Evolutionary conservation across 306 rosid genomes (phyloP).

Genomic region (Dryas alaskensis): DNA sequence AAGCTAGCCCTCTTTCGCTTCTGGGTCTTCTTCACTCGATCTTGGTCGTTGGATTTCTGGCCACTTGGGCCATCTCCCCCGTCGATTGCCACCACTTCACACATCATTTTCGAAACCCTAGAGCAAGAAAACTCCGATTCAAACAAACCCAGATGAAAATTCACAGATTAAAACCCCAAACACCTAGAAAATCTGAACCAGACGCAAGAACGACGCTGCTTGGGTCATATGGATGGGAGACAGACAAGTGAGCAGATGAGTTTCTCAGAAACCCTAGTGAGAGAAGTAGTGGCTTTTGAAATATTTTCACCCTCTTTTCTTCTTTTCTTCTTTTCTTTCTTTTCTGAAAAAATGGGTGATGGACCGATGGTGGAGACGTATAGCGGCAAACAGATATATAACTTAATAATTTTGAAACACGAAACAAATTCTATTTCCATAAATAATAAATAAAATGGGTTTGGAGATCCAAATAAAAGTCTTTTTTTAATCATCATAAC

Average conservation of each 20-base stretch:
- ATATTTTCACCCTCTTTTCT: background rate
- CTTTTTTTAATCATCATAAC: background rate
- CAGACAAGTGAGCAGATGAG: background rate
- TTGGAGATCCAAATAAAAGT: background rate
- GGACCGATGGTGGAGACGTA: background rate
- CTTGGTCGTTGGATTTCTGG: constrained; percentile 23
- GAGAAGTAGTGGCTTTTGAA: background rate
- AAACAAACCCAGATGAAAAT: background rate
- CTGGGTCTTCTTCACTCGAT: constrained; percentile 39
- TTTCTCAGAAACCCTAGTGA: constrained; percentile 2
- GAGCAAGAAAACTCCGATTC: background rate
- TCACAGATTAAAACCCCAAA: background rate
- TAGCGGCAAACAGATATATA: constrained; percentile 8
- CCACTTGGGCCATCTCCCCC: constrained; percentile 26
- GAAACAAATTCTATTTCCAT: background rate
- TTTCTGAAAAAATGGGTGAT: background rate
- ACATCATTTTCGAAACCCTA: constrained; percentile 33
- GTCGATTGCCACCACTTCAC: constrained; percentile 25
- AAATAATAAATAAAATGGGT: background rate
- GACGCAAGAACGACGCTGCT: background rate
- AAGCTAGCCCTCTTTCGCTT: constrained; percentile 56
- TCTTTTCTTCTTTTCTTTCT: background rate
- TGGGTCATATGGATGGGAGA: background rate
- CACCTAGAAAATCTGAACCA: background rate
- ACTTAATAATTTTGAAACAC: background rate